Base-by-base conservation (phyloP, 805 yeast species). In the Saccharomyces mikatae region DNA sequence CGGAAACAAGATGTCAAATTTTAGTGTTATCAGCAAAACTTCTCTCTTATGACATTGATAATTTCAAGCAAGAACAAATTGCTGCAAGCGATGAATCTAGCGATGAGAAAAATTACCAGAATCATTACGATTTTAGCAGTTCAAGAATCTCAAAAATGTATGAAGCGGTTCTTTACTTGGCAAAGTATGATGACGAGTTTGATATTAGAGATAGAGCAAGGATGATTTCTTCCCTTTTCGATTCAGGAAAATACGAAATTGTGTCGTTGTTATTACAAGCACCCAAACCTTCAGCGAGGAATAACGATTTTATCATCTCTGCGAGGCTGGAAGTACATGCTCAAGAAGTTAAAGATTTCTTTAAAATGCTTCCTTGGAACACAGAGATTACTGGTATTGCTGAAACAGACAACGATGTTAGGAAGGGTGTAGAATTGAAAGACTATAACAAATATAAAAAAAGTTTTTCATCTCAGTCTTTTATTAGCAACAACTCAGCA, bases 121-220 rank as follows among this genome's bases (percentile, higher is more conserved):
- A 55, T 3, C 65, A 58, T 53, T 75, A 73, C 58, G 67, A 70
- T 50, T 65, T 72, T 56, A 63, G 58, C 28, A 46, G 72, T 14
- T 65, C 73, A 11, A 70, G 69, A 53, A 71, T 73, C 52, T 74
- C 70, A 47, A 76, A 79, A 56, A 71, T 89, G 75, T 89, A 84
- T 66, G 76, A 80, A 24, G 76, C 83, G 60, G 79, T 80, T 0
- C 68, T 89, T 46, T 80, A 82, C 22, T 72, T 89, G 49, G 80
- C 87, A 11, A 82, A 84, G 58, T 87, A 83, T 66, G 99, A 94
- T 67, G 74, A 77, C 6, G 79, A 81, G 3, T 81, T 82, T 61
- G 96, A 89, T 64, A 80, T 88, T 0, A 77, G 98, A 56, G 98
- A 94, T 65, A 77, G 92, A 56, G 89, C 96, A 0, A 76, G 99